These are phyloP conservation scores for Malassezia psittaci DNA, from an alignment of 1,284 basidiomycete genomes.

Conservation along the genomic window DNA sequence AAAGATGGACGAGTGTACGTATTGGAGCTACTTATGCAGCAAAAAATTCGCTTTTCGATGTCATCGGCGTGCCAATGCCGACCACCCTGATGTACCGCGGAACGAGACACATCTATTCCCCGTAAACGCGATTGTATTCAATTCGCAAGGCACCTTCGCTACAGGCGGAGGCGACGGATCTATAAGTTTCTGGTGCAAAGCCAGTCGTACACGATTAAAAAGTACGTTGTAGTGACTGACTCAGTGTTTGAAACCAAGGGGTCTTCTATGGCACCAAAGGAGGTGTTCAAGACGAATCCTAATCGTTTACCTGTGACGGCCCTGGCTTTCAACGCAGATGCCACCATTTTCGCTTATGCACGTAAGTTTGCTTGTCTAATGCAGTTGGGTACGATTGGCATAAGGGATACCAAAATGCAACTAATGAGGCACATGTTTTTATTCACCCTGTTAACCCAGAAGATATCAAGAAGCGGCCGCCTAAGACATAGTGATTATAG, in stretches of 20 bases:
- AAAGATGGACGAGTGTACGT: slow-evolving; percentile 25
- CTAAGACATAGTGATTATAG: slow-evolving; percentile 20
- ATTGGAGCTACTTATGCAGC: not conserved
- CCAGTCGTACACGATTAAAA: slow-evolving; percentile 75
- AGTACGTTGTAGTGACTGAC: slow-evolving; percentile 53
- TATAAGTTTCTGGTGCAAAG: slow-evolving; percentile 63
- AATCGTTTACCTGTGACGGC: slow-evolving; percentile 39
- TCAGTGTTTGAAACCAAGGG: slow-evolving; percentile 40
- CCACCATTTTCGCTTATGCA: slow-evolving; percentile 43
- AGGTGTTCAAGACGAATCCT: slow-evolving; percentile 36
- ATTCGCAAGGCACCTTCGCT: slow-evolving; percentile 84
- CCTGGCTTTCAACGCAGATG: slow-evolving; percentile 38
- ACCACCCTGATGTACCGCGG: slow-evolving; percentile 51
- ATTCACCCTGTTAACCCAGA: slow-evolving; percentile 38
- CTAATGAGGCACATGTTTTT: slow-evolving; percentile 30
- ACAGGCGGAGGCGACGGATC: slow-evolving; percentile 63
- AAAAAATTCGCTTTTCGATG: slow-evolving; percentile 93
- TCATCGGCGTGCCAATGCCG: slow-evolving; percentile 66
- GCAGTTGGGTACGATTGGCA: slow-evolving; percentile 45
- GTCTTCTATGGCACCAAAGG: slow-evolving; percentile 31
- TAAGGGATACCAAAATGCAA: slow-evolving; percentile 38
- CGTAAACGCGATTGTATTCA: slow-evolving; percentile 85
- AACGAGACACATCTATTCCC: slow-evolving; percentile 61
- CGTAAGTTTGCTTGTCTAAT: slow-evolving; percentile 5
- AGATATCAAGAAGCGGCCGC: slow-evolving; percentile 37